Conservation (phyloP, 176 grass and related monocot species). For the Eremochloa ophiuroides region DNA sequence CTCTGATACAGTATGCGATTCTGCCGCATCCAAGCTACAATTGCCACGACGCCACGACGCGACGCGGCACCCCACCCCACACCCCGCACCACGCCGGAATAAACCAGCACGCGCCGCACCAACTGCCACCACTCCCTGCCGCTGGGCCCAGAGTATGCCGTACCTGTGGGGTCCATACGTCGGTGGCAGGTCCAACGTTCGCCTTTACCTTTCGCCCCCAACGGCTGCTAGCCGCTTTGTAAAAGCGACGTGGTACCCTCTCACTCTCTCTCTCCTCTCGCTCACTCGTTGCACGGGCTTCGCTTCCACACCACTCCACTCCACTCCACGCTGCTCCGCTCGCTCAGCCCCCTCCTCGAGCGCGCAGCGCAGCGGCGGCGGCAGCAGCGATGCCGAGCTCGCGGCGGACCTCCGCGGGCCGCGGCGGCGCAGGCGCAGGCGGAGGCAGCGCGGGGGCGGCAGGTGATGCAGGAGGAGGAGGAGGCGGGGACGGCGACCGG, state of each 20-base stretch:
- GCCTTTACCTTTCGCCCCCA: not conserved
- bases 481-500: not conserved
- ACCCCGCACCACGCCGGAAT: not conserved
- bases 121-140: not conserved
- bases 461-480: not conserved
- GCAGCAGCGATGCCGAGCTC: slow-evolving; percentile 32
- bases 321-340: not conserved
- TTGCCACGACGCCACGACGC: not conserved
- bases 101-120: not conserved
- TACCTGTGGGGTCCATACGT: fast-evolving
- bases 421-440: not conserved
- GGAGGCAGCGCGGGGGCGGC: not conserved
- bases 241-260: slow-evolving; percentile 54
- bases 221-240: slow-evolving; percentile 7
- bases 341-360: slow-evolving; percentile 3
- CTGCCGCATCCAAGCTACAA: too few species aligned
- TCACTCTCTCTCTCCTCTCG: not conserved
- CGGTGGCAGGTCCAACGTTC: not conserved
- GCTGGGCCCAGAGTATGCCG: not conserved
- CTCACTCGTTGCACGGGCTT: not conserved
- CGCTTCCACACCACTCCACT: slow-evolving; percentile 40
- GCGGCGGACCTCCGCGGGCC: not conserved
- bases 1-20: too few species aligned
- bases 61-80: slow-evolving; percentile 18
- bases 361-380: not conserved